Percentiles rank a stretch among this genome's conserved stretches.
Conservation (phyloP, 108 stramenopile species). For the Skeletonema costatum region DNA sequence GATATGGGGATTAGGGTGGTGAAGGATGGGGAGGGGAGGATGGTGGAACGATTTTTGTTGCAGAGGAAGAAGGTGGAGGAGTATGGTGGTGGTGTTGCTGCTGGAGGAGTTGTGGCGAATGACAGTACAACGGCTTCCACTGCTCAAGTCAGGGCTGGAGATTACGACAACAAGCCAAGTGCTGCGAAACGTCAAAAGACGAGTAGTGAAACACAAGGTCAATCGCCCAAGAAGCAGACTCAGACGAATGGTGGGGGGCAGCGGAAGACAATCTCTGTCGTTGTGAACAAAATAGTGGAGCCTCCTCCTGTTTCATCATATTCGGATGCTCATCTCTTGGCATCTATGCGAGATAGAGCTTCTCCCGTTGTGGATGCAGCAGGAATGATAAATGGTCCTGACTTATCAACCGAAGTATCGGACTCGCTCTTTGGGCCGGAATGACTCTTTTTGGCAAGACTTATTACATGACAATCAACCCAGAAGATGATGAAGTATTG, state of each 20-base stretch:
- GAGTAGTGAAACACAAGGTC: too few relatives aligned
- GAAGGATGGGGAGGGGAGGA: background rate
- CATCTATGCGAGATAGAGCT: background rate
- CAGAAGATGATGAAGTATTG: too few relatives aligned
- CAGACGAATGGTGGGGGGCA: background rate
- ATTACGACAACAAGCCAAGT: background rate
- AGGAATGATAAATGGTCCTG: too few relatives aligned
- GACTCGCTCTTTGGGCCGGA: too few relatives aligned
- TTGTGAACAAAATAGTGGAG: background rate
- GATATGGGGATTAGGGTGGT: constrained; percentile 58
- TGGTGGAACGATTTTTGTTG: constrained; percentile 5
- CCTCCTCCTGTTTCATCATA: background rate
- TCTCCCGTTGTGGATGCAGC: background rate
- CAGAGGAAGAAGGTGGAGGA: constrained; percentile 14
- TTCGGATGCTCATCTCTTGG: constrained; percentile 4
- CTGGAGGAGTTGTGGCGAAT: background rate
- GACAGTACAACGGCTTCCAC: background rate
- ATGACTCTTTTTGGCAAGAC: too few relatives aligned
- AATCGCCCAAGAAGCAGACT: background rate
- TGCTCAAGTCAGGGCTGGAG: background rate
- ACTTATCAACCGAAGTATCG: too few relatives aligned
- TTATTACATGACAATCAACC: too few relatives aligned
- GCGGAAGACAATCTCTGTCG: background rate
- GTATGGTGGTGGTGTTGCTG: background rate
- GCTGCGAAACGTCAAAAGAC: background rate